A percentile compares a stretch with the other conserved stretches of the same genome.
Evolutionary conservation across 495 filamentous ascomycete genomes (phyloP).

Genomic region (Hypoxylon perforatum): DNA sequence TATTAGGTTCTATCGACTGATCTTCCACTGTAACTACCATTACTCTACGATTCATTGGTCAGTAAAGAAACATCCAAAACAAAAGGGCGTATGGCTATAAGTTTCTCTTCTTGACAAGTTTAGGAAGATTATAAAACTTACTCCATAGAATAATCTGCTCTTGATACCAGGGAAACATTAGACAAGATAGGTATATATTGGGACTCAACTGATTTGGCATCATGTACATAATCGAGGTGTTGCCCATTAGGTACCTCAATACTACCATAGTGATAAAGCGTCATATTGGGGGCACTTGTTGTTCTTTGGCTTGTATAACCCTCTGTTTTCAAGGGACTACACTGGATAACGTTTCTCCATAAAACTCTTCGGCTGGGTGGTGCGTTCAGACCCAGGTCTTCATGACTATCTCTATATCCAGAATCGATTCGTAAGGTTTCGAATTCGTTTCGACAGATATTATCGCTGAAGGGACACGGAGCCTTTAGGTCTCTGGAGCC

Average conservation of each 20-base stretch:
- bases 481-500: too few species aligned
- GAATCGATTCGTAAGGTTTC: neutral
- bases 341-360: too few species aligned
- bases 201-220: neutral
- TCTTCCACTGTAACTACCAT: neutral
- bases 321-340: conserved; percentile 5
- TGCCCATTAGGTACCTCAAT: neutral
- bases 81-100: too few species aligned
- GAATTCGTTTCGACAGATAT: too few species aligned
- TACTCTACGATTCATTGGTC: neutral
- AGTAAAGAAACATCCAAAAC: too few species aligned
- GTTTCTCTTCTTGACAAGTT: neutral
- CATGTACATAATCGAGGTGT: neutral
- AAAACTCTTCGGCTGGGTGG: too few species aligned
- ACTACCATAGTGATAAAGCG: neutral
- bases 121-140: neutral
- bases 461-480: too few species aligned
- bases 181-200: neutral
- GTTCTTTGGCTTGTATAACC: neutral
- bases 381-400: too few species aligned
- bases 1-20: neutral
- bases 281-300: neutral
- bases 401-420: neutral
- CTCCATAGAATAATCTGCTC: neutral
- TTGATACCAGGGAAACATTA: neutral